Base-by-base conservation (phyloP, 129 eudicot species). In the Solidago caesia region DNA sequence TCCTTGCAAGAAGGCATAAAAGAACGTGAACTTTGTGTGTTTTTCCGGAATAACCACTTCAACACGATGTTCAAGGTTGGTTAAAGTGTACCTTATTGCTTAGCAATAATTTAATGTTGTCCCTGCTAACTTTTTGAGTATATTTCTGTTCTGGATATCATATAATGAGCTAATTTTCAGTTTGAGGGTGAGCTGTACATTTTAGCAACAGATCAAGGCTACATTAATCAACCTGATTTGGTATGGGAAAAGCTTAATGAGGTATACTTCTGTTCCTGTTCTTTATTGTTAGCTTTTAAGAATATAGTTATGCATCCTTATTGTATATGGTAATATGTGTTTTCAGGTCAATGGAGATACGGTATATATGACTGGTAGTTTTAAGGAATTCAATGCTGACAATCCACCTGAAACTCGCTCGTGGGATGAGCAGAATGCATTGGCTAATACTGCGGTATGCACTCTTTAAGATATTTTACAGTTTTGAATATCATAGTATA, bases 31-130 rank as follows among this genome's bases (percentile, higher is more conserved):
- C 88, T 94, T 46, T 91, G 99, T 72, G 99, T 94, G 42, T 91
- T 94, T 68, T 94, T 94, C 79, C 87, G 99, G 42, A 94, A 94
- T 85, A 94, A 94, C 84, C 99, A 94, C 83, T 94, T 94, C 86
- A 91, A 85, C 87, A 88, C 99, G 65, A 94, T 94, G 99, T 94
- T 94, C 79, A 94, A 94, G 97, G 99, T 91, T 66, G 63, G 89
- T 82, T 64, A 27, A 29, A 53, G 68, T 55, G 59, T 63, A 55
- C 64, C 46, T 51, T 72, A 61, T 66, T 21, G 66, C 63, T 68
- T 25, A 33, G 8, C 67, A 70, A 46, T 51, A 69, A 44, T 25
- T 52, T 56, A 68, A 64, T 33, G 46, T 44, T 64, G 52, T 44
- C 52, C 65, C 45, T 21, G 65, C 44, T 47, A 57, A 61, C 7